These are phyloP conservation scores for Mortierella claussenii DNA, from an alignment of 192 early-diverging fungal genomes.

Conservation along the genomic window DNA sequence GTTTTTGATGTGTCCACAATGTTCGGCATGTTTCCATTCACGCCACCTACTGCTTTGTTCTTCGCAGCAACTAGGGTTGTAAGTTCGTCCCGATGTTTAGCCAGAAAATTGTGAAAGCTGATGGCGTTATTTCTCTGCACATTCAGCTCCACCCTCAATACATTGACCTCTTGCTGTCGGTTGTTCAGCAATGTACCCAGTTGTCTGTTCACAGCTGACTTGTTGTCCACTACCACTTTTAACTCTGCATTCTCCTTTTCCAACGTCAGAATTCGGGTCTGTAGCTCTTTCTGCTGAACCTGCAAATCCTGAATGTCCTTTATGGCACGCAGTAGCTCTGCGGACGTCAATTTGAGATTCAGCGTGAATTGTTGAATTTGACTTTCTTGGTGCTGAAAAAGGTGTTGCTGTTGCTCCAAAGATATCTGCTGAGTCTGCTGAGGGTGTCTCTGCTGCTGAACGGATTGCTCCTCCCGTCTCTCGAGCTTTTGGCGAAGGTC, in stretches of 20 bases:
- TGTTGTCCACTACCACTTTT: not conserved
- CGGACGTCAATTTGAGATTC: too few relatives aligned
- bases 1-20: too few relatives aligned
- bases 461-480: not conserved
- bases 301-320: not conserved
- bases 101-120: too few relatives aligned
- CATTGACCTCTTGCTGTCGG: constrained; percentile 1
- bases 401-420: constrained; percentile 14
- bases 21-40: too few relatives aligned
- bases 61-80: too few relatives aligned
- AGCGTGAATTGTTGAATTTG: constrained; percentile 3
- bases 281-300: not conserved
- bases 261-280: not conserved
- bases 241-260: not conserved
- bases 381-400: not conserved
- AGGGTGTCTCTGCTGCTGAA: not conserved
- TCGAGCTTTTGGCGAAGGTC: too few relatives aligned
- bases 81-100: too few relatives aligned
- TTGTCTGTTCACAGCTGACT: not conserved
- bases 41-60: too few relatives aligned
- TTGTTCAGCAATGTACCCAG: not conserved
- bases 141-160: not conserved
- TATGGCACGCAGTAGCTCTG: not conserved
- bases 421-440: too few relatives aligned
- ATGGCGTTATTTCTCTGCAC: not conserved